A percentile compares a stretch with the other conserved stretches of the same genome.
phyloP scores from a whole-genome alignment of 2,329 filamentous ascomycete genomes.

The Keithomyces neogunnii region DNA sequence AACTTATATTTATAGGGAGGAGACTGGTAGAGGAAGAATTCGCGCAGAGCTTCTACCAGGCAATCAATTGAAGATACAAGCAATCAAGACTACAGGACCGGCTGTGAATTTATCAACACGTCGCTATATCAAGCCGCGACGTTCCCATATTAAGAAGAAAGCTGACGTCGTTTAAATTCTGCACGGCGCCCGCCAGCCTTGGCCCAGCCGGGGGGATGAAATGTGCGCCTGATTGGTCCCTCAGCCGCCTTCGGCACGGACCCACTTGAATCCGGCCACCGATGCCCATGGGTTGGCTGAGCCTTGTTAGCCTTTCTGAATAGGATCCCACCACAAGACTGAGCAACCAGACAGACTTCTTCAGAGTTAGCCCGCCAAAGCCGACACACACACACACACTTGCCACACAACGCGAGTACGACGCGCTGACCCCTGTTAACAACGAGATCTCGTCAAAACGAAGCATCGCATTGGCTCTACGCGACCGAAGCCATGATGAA shows the following conservation, averaged over 20 bases:
- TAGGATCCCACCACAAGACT: slow-evolving; percentile 4
- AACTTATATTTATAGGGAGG: slow-evolving; percentile 57
- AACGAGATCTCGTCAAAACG: not conserved
- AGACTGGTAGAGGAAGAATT: slow-evolving; percentile 44
- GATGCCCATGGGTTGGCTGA: slow-evolving; percentile 11
- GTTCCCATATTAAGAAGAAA: not conserved
- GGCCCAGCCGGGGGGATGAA: slow-evolving; percentile 1
- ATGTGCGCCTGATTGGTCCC: slow-evolving; percentile 18
- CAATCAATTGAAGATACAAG: slow-evolving; percentile 12
- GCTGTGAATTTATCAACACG: too few relatives aligned
- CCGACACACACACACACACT: not conserved
- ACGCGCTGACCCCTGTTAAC: not conserved
- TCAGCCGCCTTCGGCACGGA: slow-evolving; percentile 23
- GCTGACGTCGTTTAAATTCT: not conserved
- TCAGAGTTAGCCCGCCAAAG: not conserved
- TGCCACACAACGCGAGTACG: not conserved
- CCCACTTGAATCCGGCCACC: slow-evolving; percentile 31
- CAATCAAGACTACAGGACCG: not conserved
- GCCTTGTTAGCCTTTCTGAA: slow-evolving; percentile 17
- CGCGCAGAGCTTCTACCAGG: slow-evolving; percentile 31
- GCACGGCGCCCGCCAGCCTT: slow-evolving; percentile 12
- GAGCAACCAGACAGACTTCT: not conserved
- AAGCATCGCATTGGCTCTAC: not conserved
- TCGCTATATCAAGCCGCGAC: too few relatives aligned
- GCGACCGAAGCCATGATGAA: slow-evolving; percentile 39